Conservation (phyloP, 768 basidiomycete species). For the Hortiboletus campestris region DNA sequence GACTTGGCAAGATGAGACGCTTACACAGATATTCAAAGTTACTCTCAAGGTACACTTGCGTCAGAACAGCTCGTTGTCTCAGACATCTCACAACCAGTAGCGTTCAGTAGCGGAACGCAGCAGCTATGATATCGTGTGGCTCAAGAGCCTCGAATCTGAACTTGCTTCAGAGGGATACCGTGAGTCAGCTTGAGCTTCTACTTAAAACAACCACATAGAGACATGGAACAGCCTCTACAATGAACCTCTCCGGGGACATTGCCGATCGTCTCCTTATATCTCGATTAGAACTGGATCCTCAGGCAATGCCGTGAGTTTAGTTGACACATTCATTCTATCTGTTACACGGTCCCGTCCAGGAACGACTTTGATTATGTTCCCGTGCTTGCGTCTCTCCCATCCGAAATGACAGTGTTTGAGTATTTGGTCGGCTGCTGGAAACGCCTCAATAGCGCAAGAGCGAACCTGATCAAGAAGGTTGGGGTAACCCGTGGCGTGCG, state of each 20-base stretch:
- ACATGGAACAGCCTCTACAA: slow-evolving; percentile 31
- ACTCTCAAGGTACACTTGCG: slow-evolving; percentile 67
- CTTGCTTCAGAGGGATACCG: slow-evolving; percentile 57
- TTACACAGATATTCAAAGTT: slow-evolving; percentile 68
- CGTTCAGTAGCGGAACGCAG: slow-evolving; percentile 56
- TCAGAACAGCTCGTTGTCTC: background rate
- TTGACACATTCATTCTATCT: slow-evolving; percentile 1
- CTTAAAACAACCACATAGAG: background rate
- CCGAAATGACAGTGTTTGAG: slow-evolving; percentile 79
- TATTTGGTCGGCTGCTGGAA: slow-evolving; percentile 93
- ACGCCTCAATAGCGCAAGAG: slow-evolving; percentile 59
- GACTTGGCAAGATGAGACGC: slow-evolving; percentile 72
- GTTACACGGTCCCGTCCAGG: slow-evolving; percentile 33
- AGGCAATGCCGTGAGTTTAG: slow-evolving; percentile 60
- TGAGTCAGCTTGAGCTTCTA: slow-evolving; percentile 17
- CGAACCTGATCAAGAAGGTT: slow-evolving; percentile 64
- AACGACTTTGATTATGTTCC: slow-evolving; percentile 74
- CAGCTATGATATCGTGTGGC: slow-evolving; percentile 74
- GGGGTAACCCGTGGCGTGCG: background rate
- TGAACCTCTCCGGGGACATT: slow-evolving; percentile 54
- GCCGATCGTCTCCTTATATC: slow-evolving; percentile 81
- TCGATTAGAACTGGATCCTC: slow-evolving; percentile 76
- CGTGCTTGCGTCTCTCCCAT: slow-evolving; percentile 73
- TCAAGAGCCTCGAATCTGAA: slow-evolving; percentile 73
- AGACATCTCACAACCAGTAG: slow-evolving; percentile 35